phyloP scores from a whole-genome alignment of 2,329 filamentous ascomycete genomes.

The Botryotinia calthae region DNA sequence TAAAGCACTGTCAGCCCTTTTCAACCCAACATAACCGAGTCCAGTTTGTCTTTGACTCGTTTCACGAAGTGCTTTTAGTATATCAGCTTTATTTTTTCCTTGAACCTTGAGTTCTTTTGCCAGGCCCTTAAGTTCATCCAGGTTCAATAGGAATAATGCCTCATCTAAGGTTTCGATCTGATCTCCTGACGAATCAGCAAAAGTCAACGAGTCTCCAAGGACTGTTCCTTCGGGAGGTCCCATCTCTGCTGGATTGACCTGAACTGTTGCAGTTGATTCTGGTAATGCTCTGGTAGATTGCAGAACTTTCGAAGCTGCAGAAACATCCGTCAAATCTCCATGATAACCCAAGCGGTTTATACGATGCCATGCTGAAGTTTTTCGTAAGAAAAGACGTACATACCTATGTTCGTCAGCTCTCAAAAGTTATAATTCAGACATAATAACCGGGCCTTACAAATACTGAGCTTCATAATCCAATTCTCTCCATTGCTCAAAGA shows the following conservation, averaged over 20 bases:
- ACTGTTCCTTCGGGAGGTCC: slow-evolving; percentile 46
- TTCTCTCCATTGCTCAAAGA: slow-evolving; percentile 74
- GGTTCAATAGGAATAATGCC: slow-evolving; percentile 73
- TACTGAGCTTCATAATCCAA: slow-evolving; percentile 86
- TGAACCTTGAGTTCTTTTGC: slow-evolving; percentile 84
- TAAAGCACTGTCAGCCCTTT: slow-evolving; percentile 45
- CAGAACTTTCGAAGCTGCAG: slow-evolving; percentile 61
- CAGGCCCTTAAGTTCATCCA: slow-evolving; percentile 82
- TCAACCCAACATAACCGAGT: slow-evolving; percentile 66
- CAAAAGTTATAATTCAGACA: background rate
- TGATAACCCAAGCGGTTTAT: slow-evolving; percentile 75
- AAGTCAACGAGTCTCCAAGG: slow-evolving; percentile 62
- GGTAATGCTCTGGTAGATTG: slow-evolving; percentile 60
- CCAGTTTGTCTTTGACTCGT: slow-evolving; percentile 73
- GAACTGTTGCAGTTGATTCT: slow-evolving; percentile 23
- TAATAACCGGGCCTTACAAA: slow-evolving; percentile 56
- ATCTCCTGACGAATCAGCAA: slow-evolving; percentile 75
- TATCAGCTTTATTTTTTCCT: slow-evolving; percentile 82
- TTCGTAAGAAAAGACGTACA: slow-evolving; percentile 87
- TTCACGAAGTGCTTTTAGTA: slow-evolving; percentile 70
- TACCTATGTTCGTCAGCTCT: slow-evolving; percentile 54
- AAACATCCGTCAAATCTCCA: slow-evolving; percentile 74
- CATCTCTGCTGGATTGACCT: slow-evolving; percentile 46
- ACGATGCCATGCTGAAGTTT: slow-evolving; percentile 88
- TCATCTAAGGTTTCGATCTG: slow-evolving; percentile 77